These are phyloP conservation scores for Coemansia erecta DNA, from an alignment of 192 early-diverging fungal genomes.

Conservation along the genomic window DNA sequence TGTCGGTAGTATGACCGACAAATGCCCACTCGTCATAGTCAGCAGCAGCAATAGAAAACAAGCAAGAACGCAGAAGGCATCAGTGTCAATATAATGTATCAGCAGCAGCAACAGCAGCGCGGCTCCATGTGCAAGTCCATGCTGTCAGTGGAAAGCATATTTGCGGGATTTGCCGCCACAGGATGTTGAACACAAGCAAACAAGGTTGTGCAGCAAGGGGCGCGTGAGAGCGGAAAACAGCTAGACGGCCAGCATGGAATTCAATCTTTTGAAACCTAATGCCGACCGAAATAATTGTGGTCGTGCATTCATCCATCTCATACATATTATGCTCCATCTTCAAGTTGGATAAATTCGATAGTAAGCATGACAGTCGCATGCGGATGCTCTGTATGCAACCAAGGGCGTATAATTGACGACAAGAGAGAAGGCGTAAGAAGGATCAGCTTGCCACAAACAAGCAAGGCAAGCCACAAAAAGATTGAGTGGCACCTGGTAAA, in stretches of 20 bases:
- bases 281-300: too few relatives aligned
- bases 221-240: conserved; percentile 2
- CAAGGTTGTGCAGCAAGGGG: not conserved
- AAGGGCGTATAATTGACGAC: not conserved
- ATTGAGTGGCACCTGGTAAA: conserved; percentile 5
- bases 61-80: not conserved
- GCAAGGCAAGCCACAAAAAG: conserved; percentile 7
- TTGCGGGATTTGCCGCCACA: too few relatives aligned
- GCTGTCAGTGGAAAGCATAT: not conserved
- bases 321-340: not conserved
- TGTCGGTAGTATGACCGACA: conserved; percentile 5
- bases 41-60: conserved; percentile 2
- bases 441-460: conserved; percentile 4
- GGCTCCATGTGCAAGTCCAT: not conserved
- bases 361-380: not conserved
- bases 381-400: not conserved
- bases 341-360: conserved; percentile 4
- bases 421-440: not conserved
- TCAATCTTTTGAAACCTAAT: too few relatives aligned
- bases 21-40: not conserved
- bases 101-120: not conserved
- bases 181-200: not conserved
- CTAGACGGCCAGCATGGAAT: too few relatives aligned
- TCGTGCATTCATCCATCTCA: too few relatives aligned
- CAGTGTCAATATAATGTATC: not conserved